A percentile compares a stretch with the other conserved stretches of the same genome.
Conservation (phyloP, 495 filamentous ascomycete species). For the Hyphodiscus hymeniophilus region DNA sequence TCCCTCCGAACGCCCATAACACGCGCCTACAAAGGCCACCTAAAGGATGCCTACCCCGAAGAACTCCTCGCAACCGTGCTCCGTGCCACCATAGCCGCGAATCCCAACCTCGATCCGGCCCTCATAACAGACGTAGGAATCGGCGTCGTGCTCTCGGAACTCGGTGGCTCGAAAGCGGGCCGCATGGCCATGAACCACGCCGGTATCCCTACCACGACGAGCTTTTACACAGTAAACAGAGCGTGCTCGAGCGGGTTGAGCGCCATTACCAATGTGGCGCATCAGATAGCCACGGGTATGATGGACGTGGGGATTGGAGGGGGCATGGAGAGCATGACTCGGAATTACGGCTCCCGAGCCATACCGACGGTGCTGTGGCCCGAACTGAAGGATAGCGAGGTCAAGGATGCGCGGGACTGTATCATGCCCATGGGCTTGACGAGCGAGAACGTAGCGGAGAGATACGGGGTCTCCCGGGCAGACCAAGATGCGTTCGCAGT, state of each 20-base stretch:
- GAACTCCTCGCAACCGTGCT: constrained; percentile 80
- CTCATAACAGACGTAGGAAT: constrained; percentile 73
- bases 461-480: constrained; percentile 62
- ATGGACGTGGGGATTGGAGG: constrained; percentile 77
- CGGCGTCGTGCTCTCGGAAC: constrained; percentile 82
- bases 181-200: constrained; percentile 84
- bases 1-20: constrained; percentile 79
- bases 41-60: constrained; percentile 86
- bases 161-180: constrained; percentile 84
- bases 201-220: constrained; percentile 64
- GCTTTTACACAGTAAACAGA: constrained; percentile 79
- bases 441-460: constrained; percentile 77
- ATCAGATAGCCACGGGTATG: constrained; percentile 60
- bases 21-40: constrained; percentile 71
- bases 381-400: constrained; percentile 52
- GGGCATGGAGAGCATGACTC: constrained; percentile 91
- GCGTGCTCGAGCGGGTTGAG: constrained; percentile 75
- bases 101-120: constrained; percentile 65
- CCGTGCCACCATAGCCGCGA: constrained; percentile 65
- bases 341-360: constrained; percentile 75
- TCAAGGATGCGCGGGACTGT: constrained; percentile 70
- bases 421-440: constrained; percentile 93
- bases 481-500: constrained; percentile 84
- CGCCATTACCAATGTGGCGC: constrained; percentile 61
- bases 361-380: constrained; percentile 80